These are phyloP conservation scores for Macaranga tanarius DNA, from an alignment of 441 rosid genomes.

Conservation along the genomic window DNA sequence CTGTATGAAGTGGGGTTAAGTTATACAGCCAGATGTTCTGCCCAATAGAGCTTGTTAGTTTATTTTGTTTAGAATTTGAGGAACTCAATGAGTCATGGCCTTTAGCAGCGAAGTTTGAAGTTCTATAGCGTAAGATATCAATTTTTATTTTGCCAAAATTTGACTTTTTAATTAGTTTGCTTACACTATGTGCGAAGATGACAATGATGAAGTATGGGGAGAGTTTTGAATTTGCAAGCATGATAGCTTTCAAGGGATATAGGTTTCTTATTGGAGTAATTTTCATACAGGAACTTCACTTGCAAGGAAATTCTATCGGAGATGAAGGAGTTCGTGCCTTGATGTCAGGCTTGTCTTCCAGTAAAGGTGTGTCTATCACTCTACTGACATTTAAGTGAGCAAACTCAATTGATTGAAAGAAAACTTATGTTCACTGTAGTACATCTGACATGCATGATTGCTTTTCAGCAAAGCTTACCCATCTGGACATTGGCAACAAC, in stretches of 20 bases:
- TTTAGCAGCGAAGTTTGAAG: neutral
- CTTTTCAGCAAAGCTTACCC: conserved; percentile 65
- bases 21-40: neutral
- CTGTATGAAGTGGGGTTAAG: neutral
- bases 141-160: neutral
- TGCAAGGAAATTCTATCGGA: conserved; percentile 93
- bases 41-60: neutral
- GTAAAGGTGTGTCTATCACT: conserved; percentile 55
- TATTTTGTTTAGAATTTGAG: neutral
- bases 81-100: neutral
- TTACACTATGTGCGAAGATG: neutral
- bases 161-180: neutral
- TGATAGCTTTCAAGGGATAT: conserved; percentile 5
- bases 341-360: conserved; percentile 77
- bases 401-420: conserved; percentile 2
- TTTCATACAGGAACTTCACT: conserved; percentile 74
- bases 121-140: neutral
- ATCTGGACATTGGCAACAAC: conserved; percentile 93
- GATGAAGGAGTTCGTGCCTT: conserved; percentile 91
- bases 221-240: neutral
- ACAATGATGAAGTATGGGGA: neutral
- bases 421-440: conserved; percentile 6
- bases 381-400: conserved; percentile 11
- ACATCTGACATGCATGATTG: conserved; percentile 26
- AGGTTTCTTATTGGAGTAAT: conserved; percentile 23